phyloP scores from a whole-genome alignment of 2,329 filamentous ascomycete genomes.

The Huntiella savannae region DNA sequence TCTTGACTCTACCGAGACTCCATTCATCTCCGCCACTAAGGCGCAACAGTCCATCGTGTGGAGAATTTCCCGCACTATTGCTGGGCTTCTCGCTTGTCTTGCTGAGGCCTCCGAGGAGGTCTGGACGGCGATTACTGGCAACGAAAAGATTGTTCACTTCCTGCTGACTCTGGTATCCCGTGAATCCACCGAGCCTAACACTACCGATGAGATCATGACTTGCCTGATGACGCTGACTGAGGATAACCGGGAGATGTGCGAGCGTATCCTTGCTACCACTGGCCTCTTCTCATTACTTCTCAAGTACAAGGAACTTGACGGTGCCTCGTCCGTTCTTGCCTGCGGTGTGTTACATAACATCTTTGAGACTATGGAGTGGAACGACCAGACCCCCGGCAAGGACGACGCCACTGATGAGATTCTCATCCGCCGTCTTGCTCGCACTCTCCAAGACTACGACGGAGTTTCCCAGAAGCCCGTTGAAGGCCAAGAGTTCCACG shows the following conservation, averaged over 20 bases:
- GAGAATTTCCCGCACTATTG: conserved; percentile 33
- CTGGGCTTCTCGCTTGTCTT: conserved; percentile 33
- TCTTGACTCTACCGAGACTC: conserved; percentile 22
- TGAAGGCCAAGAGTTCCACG: conserved; percentile 17
- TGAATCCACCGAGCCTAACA: conserved; percentile 21
- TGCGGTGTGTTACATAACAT: conserved; percentile 45
- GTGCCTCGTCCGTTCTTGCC: conserved; percentile 32
- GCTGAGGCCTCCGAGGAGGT: conserved; percentile 43
- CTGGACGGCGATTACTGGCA: conserved; percentile 31
- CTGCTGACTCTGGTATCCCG: conserved; percentile 32
- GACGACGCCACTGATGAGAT: conserved; percentile 30
- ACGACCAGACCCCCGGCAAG: conserved; percentile 29
- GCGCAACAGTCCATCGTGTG: conserved; percentile 34
- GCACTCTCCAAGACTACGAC: conserved; percentile 19
- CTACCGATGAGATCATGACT: conserved; percentile 23
- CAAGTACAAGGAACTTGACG: conserved; percentile 27
- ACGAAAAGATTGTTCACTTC: conserved; percentile 30
- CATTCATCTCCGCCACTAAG: conserved; percentile 30
- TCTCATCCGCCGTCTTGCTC: conserved; percentile 27
- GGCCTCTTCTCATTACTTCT: conserved; percentile 31
- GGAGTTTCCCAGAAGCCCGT: conserved; percentile 6
- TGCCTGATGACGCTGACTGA: conserved; percentile 40
- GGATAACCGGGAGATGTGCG: conserved; percentile 34
- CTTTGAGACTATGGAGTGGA: conserved; percentile 34
- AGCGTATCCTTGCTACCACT: conserved; percentile 32